Conservation (phyloP, 441 rosid genomes). For the Erysimum pusillum region DNA sequence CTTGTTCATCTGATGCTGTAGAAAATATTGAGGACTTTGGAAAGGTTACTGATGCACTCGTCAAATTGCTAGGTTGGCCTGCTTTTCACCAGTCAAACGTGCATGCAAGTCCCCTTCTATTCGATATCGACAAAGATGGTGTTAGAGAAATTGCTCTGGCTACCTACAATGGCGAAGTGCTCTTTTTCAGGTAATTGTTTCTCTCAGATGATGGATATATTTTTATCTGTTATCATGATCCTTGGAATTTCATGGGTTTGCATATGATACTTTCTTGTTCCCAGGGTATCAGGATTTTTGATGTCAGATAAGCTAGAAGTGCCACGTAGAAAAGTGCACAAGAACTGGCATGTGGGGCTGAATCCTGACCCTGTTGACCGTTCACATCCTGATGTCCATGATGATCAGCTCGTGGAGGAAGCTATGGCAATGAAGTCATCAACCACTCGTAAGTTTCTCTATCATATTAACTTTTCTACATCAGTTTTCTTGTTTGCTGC, state of each 20-base stretch:
- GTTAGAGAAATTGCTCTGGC: slow-evolving; percentile 96
- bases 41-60: slow-evolving; percentile 29
- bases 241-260: slow-evolving; percentile 20
- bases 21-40: slow-evolving; percentile 13
- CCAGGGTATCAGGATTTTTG: slow-evolving; percentile 93
- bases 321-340: slow-evolving; percentile 88
- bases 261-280: slow-evolving; percentile 33
- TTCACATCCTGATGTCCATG: slow-evolving; percentile 91
- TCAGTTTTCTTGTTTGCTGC: slow-evolving; percentile 38
- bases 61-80: slow-evolving; percentile 87
- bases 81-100: slow-evolving; percentile 98
- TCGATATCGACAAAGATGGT: slow-evolving; percentile 98
- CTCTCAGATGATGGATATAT: slow-evolving; percentile 4
- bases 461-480: background rate
- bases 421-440: slow-evolving; percentile 63
- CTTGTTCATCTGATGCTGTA: slow-evolving; percentile 27
- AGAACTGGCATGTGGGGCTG: slow-evolving; percentile 94
- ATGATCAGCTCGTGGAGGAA: slow-evolving; percentile 68
- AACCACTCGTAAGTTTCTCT: slow-evolving; percentile 60
- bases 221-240: slow-evolving; percentile 19
- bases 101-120: slow-evolving; percentile 94
- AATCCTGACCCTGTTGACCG: slow-evolving; percentile 92
- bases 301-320: slow-evolving; percentile 94
- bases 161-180: slow-evolving; percentile 95
- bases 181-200: slow-evolving; percentile 83